A percentile compares a stretch with the other conserved stretches of the same genome.
These are phyloP conservation scores for Populus hybrid DNA, from an alignment of 441 rosid species.

Conservation along the genomic window DNA sequence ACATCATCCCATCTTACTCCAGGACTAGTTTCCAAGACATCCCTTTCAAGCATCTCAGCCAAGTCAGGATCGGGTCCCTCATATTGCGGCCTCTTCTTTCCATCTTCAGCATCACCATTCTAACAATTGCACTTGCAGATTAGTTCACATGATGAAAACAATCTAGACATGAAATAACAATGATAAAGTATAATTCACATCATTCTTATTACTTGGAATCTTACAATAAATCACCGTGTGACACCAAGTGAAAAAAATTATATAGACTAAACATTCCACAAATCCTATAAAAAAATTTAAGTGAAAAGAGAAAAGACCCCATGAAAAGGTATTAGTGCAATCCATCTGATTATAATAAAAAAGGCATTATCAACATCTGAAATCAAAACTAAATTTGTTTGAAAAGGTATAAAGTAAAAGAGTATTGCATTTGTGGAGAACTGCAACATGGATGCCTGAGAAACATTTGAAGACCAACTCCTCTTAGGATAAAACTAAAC, in stretches of 20 bases:
- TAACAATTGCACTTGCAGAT: slow-evolving; percentile 28
- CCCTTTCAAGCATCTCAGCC: slow-evolving; percentile 99
- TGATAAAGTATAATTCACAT: not conserved
- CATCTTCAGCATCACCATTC: slow-evolving; percentile 95
- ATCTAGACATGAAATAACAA: not conserved
- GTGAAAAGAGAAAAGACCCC: not conserved
- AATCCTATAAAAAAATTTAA: not conserved
- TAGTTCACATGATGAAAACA: slow-evolving; percentile 6
- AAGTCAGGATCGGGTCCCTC: slow-evolving; percentile 98
- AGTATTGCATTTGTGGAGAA: not conserved
- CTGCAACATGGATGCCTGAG: not conserved
- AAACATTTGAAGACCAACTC: not conserved
- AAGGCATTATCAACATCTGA: not conserved
- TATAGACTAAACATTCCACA: not conserved
- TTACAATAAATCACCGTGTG: not conserved
- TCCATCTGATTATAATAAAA: not conserved
- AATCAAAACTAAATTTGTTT: not conserved
- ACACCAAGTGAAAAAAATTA: not conserved
- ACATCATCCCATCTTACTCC: slow-evolving; percentile 99
- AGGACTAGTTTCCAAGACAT: slow-evolving; percentile 93
- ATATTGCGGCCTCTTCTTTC: slow-evolving; percentile 75
- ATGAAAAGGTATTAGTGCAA: not conserved
- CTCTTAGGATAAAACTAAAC: not conserved
- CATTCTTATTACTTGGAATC: not conserved
- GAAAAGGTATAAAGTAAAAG: not conserved